These are phyloP conservation scores for Solanum chmielewskii DNA, from an alignment of 257 asterid species.

Conservation along the genomic window DNA sequence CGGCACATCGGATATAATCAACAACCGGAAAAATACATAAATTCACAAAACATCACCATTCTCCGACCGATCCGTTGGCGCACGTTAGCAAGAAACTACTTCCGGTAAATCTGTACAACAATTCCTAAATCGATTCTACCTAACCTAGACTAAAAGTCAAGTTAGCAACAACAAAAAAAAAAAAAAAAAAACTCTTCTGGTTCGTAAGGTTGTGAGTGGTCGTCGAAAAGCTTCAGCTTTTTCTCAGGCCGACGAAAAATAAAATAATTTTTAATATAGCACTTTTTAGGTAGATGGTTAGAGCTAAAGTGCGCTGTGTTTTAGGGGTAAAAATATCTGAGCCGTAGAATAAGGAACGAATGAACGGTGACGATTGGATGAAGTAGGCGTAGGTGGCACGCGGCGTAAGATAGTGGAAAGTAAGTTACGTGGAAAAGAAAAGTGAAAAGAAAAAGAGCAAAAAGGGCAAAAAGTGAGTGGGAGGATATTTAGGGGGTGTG, in stretches of 20 bases:
- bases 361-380: constrained; percentile 8
- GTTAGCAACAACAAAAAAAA: not conserved
- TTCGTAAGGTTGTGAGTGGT: not conserved
- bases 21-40: not conserved
- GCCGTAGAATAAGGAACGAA: not conserved
- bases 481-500: constrained; percentile 1
- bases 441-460: not conserved
- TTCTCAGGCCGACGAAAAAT: not conserved
- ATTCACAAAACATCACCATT: not conserved
- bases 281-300: constrained; percentile 17
- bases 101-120: not conserved
- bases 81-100: constrained; percentile 7
- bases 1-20: not conserved
- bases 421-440: constrained; percentile 14
- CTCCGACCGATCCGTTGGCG: constrained; percentile 3
- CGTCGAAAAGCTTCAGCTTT: not conserved
- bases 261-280: constrained; percentile 19
- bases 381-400: not conserved
- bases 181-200: not conserved
- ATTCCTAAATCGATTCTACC: not conserved
- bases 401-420: constrained; percentile 9
- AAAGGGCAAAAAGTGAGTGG: not conserved
- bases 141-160: not conserved
- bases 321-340: not conserved
- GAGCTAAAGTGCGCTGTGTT: constrained; percentile 16